Evolutionary conservation across 108 stramenopile genomes (phyloP), one percentile per base, ranked within the genome.

Genomic region (Aurantiochytrium sp.): DNA sequence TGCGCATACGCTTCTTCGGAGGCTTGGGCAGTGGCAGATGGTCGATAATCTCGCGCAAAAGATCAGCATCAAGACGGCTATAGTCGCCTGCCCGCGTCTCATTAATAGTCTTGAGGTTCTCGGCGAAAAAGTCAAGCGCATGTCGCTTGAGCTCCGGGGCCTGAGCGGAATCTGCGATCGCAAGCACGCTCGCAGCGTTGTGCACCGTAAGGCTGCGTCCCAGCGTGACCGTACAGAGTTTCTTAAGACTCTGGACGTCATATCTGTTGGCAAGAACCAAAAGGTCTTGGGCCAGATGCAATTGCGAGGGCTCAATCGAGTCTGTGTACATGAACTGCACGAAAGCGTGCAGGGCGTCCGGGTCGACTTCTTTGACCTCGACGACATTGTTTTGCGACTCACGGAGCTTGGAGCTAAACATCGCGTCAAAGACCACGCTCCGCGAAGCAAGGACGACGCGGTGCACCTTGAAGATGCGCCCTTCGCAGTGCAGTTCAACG

Each of bases 321-420:
- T 88, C 87, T 42, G 53, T 58, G 58, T 88, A 88, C 57, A 88
- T 28, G 58, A 88, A 88, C 58, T 44, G 87, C 58, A 88, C 58
- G 43, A 88, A 88, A 10, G 58, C 58, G 29, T 88, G 35, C 87
- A 58, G 25, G 58, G 43, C 87, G 5, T 88, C 87, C 23, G 76
- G 76, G 76, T 83, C 76, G 25, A 53, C 76, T 3, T 83, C 76
- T 83, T 83, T 83, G 49, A 83, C 76, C 76, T 83, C 76, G 49
- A 83, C 76, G n/a, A 83, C 28, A 25, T 83, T 83, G 23, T 47
- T 53, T 47, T 47, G 45, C 49, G 76, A 83, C 51, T 83, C 76
- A 18, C 45, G 76, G 12, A 83, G 51, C 16, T 83, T 83, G 6
- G 76, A 83, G 49, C 51, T 83, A 23, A 83, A 83, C 76, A 83